A percentile compares a stretch with the other conserved stretches of the same genome.
These are phyloP conservation scores for Sicyos baderoa DNA, from an alignment of 306 rosid genomes.

Conservation along the genomic window DNA sequence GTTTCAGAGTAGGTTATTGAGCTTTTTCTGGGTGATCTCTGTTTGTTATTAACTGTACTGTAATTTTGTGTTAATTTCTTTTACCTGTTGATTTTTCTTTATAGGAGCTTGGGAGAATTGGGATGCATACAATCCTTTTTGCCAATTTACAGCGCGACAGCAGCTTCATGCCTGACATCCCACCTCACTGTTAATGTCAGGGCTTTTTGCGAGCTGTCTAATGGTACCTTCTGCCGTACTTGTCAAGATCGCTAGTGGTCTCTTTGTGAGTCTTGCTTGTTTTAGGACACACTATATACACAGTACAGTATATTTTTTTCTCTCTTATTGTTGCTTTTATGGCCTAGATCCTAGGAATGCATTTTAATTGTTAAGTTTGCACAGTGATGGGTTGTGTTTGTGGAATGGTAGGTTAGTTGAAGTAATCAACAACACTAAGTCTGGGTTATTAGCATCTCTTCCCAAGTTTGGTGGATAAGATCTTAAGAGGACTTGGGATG, in stretches of 20 bases:
- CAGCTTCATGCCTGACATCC: slow-evolving; percentile 47
- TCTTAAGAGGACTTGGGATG: slow-evolving; percentile 3
- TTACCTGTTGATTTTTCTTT: too few relatives aligned
- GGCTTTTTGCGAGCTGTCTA: slow-evolving; percentile 78
- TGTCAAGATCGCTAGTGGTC: slow-evolving; percentile 98
- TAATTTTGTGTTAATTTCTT: too few relatives aligned
- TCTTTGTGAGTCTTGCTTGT: slow-evolving; percentile 95
- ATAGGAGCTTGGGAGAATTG: slow-evolving; percentile 74
- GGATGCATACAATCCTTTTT: slow-evolving; percentile 69
- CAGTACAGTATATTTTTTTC: background rate
- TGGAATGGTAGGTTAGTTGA: too few relatives aligned
- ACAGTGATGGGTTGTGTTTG: too few relatives aligned
- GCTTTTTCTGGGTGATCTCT: too few relatives aligned
- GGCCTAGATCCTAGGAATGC: too few relatives aligned
- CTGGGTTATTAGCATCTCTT: too few relatives aligned
- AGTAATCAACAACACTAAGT: too few relatives aligned
- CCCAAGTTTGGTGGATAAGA: background rate
- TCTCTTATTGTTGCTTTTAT: too few relatives aligned
- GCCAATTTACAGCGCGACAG: slow-evolving; percentile 39
- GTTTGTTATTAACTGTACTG: too few relatives aligned
- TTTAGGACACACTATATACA: slow-evolving; percentile 42
- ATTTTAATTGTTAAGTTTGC: too few relatives aligned
- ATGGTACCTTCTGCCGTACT: slow-evolving; percentile 97
- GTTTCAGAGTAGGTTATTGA: too few relatives aligned
- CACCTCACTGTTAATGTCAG: slow-evolving; percentile 46